Evolutionary conservation across 352 stramenopile species (phyloP).

Genomic region (Globisporangium splendens): DNA sequence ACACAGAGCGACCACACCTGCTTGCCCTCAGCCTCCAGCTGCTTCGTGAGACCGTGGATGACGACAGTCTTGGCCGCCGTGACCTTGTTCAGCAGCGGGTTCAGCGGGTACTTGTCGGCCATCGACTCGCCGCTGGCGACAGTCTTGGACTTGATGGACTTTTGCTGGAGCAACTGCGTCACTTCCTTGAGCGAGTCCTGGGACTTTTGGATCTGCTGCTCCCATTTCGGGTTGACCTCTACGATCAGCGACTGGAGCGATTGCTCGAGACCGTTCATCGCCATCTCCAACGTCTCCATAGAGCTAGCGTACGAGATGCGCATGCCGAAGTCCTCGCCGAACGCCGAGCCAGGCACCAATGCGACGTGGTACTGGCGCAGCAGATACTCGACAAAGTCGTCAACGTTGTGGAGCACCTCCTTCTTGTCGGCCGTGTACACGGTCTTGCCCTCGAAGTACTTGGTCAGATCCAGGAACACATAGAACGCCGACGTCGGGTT

Average conservation of each 20-base stretch:
- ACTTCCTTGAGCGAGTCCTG: constrained; percentile 59
- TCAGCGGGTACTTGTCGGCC: constrained; percentile 58
- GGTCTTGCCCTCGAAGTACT: constrained; percentile 70
- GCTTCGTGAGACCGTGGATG: constrained; percentile 92
- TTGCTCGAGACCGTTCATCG: constrained; percentile 57
- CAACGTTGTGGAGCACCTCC: constrained; percentile 33
- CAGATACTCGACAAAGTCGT: constrained; percentile 90
- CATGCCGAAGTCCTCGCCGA: constrained; percentile 90
- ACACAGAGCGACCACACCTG: constrained; percentile 92
- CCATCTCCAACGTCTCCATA: constrained; percentile 75
- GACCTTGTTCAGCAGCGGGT: constrained; percentile 79
- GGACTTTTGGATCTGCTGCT: constrained; percentile 78
- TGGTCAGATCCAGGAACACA: constrained; percentile 90
- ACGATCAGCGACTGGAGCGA: constrained; percentile 47
- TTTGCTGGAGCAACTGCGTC: constrained; percentile 32
- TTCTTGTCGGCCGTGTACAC: constrained; percentile 24
- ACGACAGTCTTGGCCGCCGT: constrained; percentile 90
- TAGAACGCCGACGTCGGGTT: constrained; percentile 95
- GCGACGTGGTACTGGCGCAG: constrained; percentile 89
- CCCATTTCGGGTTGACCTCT: constrained; percentile 94
- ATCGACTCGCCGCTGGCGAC: constrained; percentile 22
- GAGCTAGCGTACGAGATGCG: constrained; percentile 95
- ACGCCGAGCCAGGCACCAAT: constrained; percentile 94
- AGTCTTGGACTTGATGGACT: neutral
- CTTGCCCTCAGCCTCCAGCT: constrained; percentile 92